Evolutionary conservation across 208 protist species (phyloP).

Genomic region (Porcisia deanei): DNA sequence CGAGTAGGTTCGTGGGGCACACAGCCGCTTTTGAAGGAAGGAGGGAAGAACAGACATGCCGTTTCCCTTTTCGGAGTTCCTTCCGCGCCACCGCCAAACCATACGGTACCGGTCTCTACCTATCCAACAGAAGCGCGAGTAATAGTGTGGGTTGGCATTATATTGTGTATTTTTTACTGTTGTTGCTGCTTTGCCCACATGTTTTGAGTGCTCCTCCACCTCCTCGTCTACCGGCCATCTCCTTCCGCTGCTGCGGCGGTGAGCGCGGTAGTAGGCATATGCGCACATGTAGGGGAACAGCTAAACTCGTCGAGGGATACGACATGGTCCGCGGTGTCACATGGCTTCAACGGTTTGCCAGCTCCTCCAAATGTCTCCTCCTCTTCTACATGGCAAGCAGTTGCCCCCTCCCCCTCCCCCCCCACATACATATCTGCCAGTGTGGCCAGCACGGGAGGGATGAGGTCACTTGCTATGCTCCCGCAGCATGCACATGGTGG

Average conservation of each 20-base stretch:
- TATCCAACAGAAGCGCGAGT: no score
- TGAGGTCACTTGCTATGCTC: constrained; percentile 28
- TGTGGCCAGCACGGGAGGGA: not conserved
- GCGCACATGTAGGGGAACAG: constrained; percentile 4
- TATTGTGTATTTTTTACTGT: not conserved
- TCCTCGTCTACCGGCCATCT: no score
- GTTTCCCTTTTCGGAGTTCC: no score
- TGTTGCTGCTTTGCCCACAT: not conserved
- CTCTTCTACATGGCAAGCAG: not conserved
- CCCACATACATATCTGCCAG: not conserved
- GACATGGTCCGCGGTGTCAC: not conserved
- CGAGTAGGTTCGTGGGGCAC: not conserved
- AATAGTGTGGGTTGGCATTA: not conserved
- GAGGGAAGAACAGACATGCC: no score
- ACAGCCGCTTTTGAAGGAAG: not conserved
- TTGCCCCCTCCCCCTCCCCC: not conserved
- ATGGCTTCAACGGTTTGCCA: not conserved
- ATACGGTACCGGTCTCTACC: no score
- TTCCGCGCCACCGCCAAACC: no score
- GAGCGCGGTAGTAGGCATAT: not conserved
- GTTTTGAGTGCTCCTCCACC: not conserved
- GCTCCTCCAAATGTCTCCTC: not conserved
- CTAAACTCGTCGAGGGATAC: not conserved
- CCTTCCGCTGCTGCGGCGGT: no score
- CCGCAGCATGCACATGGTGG: constrained; percentile 42